Conservation (phyloP, 768 basidiomycete genomes). For the Vishniacozyma victoriae region DNA sequence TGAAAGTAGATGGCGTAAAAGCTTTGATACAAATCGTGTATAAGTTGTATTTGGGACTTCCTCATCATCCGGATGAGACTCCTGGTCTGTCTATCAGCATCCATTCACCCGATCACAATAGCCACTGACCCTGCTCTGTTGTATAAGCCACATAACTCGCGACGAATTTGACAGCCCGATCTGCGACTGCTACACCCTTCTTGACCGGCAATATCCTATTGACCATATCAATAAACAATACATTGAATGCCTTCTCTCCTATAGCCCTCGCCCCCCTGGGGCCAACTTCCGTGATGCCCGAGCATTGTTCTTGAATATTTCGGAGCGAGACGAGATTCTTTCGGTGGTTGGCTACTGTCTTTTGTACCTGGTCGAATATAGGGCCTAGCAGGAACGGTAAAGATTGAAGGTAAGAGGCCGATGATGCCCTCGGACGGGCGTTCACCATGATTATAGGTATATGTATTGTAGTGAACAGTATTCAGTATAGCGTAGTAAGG, state of each 20-base stretch:
- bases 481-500: no score
- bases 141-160: slow-evolving; percentile 70
- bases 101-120: background rate
- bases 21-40: slow-evolving; percentile 61
- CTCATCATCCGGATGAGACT: slow-evolving; percentile 50
- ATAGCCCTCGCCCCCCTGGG: slow-evolving; percentile 54
- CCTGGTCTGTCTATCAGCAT: slow-evolving; percentile 18
- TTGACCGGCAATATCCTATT: slow-evolving; percentile 63
- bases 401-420: slow-evolving; percentile 27
- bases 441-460: slow-evolving; percentile 3
- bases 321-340: slow-evolving; percentile 80
- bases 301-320: slow-evolving; percentile 68
- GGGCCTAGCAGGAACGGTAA: slow-evolving; percentile 51
- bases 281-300: slow-evolving; percentile 48
- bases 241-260: slow-evolving; percentile 74
- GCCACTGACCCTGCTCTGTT: slow-evolving; percentile 64
- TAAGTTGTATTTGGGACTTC: slow-evolving; percentile 60
- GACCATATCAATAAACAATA: slow-evolving; percentile 59
- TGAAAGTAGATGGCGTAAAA: slow-evolving; percentile 66
- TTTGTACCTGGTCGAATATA: slow-evolving; percentile 76
- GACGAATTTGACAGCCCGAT: slow-evolving; percentile 74
- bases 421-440: slow-evolving; percentile 16
- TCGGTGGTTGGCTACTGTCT: slow-evolving; percentile 69
- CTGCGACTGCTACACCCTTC: slow-evolving; percentile 71
- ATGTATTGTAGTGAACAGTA: background rate